Percentiles rank a stretch among this genome's conserved stretches.
phyloP scores from a whole-genome alignment of 2,329 filamentous ascomycete genomes.

The Nectriaceae sp. region DNA sequence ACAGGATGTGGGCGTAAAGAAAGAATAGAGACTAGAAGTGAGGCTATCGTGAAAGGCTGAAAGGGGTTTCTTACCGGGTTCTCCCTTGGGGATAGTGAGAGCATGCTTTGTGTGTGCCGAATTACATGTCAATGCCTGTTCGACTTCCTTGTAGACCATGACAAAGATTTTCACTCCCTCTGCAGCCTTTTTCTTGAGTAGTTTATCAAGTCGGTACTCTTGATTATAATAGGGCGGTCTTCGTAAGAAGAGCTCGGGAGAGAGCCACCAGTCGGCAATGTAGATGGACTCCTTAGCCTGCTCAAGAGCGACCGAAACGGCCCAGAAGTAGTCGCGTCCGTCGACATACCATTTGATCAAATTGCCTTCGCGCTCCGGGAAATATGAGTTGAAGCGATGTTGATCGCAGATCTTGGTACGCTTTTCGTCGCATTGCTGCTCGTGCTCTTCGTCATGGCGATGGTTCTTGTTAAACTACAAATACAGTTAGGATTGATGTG shows the following conservation, averaged over 20 bases:
- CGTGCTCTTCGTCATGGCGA: constrained; percentile 91
- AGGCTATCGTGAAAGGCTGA: too few species aligned
- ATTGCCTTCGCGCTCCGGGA: constrained; percentile 83
- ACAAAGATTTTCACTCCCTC: constrained; percentile 93
- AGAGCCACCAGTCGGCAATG: constrained; percentile 96
- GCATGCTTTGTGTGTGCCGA: constrained; percentile 91
- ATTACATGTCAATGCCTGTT: constrained; percentile 85
- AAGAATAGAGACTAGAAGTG: too few species aligned
- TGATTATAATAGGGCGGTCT: constrained; percentile 81
- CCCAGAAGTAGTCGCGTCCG: constrained; percentile 92
- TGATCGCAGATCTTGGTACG: constrained; percentile 69
- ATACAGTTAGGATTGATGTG: constrained; percentile 1
- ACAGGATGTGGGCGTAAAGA: too few species aligned
- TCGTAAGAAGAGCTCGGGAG: constrained; percentile 82
- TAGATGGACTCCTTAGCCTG: constrained; percentile 91
- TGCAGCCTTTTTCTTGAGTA: constrained; percentile 87
- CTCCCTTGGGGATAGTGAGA: constrained; percentile 74
- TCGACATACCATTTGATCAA: constrained; percentile 97
- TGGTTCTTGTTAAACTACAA: constrained; percentile 78
- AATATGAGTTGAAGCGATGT: constrained; percentile 88
- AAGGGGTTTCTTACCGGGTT: too few species aligned
- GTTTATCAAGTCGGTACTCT: constrained; percentile 82
- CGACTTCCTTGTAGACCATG: constrained; percentile 87
- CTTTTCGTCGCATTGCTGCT: constrained; percentile 80
- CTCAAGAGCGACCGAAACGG: constrained; percentile 88